Percentiles rank a stretch among this genome's conserved stretches.
These are phyloP conservation scores for Coniella vitis DNA, from an alignment of 2,329 filamentous ascomycete genomes.

Conservation along the genomic window DNA sequence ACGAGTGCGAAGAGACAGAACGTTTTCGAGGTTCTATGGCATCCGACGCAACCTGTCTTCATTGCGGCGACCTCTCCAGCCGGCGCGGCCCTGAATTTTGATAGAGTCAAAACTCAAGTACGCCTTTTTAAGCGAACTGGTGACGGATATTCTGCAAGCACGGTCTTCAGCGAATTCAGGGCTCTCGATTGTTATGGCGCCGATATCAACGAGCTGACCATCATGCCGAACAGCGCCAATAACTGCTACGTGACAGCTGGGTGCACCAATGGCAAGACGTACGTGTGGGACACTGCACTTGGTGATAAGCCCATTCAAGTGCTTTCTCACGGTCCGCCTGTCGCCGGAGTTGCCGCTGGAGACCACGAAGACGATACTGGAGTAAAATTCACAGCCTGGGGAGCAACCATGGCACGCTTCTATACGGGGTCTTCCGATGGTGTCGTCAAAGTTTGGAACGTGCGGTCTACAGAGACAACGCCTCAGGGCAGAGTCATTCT, in stretches of 20 bases:
- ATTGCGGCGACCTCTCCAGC: slow-evolving; percentile 51
- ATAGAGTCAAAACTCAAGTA: slow-evolving; percentile 46
- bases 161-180: slow-evolving; percentile 40
- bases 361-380: slow-evolving; percentile 45
- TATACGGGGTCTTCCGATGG: slow-evolving; percentile 61
- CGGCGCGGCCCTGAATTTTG: slow-evolving; percentile 36
- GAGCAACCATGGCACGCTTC: slow-evolving; percentile 46
- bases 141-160: slow-evolving; percentile 19
- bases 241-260: slow-evolving; percentile 52
- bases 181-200: slow-evolving; percentile 51
- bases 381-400: slow-evolving; percentile 59
- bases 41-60: slow-evolving; percentile 47
- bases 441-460: slow-evolving; percentile 56
- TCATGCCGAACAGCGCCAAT: slow-evolving; percentile 45
- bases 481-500: slow-evolving; percentile 48
- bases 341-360: slow-evolving; percentile 9
- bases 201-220: slow-evolving; percentile 57
- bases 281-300: slow-evolving; percentile 55
- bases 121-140: slow-evolving; percentile 40
- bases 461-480: slow-evolving; percentile 34
- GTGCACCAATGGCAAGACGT: slow-evolving; percentile 55
- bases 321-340: slow-evolving; percentile 40
- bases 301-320: slow-evolving; percentile 51
- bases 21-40: slow-evolving; percentile 60
- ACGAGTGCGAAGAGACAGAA: slow-evolving; percentile 48